Evolutionary conservation across 2,329 filamentous ascomycete genomes (phyloP), one percentile per base, ranked within the genome.

Genomic region (Paraconiothyrium brasiliense): DNA sequence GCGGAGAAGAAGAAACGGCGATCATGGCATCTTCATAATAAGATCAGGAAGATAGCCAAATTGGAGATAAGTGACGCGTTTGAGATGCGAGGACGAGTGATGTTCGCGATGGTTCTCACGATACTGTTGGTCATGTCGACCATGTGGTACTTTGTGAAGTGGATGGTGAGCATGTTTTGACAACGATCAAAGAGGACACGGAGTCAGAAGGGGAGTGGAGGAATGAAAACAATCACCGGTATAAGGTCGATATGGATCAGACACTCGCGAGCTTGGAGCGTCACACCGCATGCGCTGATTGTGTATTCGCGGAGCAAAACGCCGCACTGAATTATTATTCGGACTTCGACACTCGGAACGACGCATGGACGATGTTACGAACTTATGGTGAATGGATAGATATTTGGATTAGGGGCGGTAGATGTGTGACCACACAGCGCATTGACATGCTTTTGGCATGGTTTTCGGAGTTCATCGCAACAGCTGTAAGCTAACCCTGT

Each of bases 41-140:
- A 80, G 70, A 79, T 82, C 46, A 69, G 84, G 62, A 87, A 88
- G 72, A 79, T 91, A 57, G 83, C 89, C 70, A 84, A 80, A 72
- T 80, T 89, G 81, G 87, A 91, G 73, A 82, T 88, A 16, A 82
- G 81, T 3, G 88, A 91, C 70, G 89, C 89, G 3, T 87, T 91
- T 65, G 84, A 85, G 72, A 80, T 90, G 73, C 83, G 87, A 27
- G 78, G 80, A 11, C 79, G 79, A 22, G 83, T 91, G n/a, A 77
- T 90, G 27, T 71, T 84, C 4, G 79, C 76, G 1, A 71, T 91
- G 69, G 79, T 78, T 9, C 70, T 82, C 4, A 67, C 70, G 32
- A 14, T 72, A 51, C 34, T 67, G 27, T 11, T 73, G 10, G 49
- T 61, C 13, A 49, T 64, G n/a, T 70, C 62, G 13, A 37, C n/a